Evolutionary conservation across 495 filamentous ascomycete genomes (phyloP), one percentile per base, ranked within the genome.

Genomic region (Cercophora scortea): DNA sequence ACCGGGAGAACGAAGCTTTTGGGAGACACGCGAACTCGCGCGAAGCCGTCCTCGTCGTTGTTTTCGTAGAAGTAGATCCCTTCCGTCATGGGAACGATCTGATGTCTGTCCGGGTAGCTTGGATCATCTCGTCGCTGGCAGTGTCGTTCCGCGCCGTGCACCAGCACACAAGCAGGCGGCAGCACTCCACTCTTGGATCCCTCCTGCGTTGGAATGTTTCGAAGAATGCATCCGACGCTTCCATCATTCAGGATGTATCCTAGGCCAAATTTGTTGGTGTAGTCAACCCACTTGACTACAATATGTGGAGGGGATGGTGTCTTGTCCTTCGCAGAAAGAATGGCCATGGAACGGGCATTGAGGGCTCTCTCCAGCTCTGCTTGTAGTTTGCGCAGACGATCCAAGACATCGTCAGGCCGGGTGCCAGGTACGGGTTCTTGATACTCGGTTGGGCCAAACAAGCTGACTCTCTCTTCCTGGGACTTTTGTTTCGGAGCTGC

Each of bases 241-340:
- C 89, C 88, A 61, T 93, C 87, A 45, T 86, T 88, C 34, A 95
- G 68, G 39, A 91, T 87, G 56, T 94, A 95, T 5, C 89, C 89
- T 39, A 92, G 77, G 1, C 89, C 89, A 60, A 90, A 91, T 57
- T 89, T 88, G 66, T 93, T 93, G 25, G 89, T 90, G 58, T 93
- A 95, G 59, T 95, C 89, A n/a, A 95, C 89, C 89, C 89, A 95
- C 63, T 92, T 93, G 18, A 90, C 84, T 18, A 95, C 87, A 32
- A 84, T 74, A 33, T 75, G 73, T 6, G 76, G 75, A 15, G 66
- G 65, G 0, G 73, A 53, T 19, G 72, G 68, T 4, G 69, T 62
- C 35, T 63, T 63, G 25, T 66, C 60, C 55, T 72, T 70, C 8
- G 71, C 49, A 2, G 70, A 69, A 5, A 76, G 53, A 17, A 78